A percentile compares a stretch with the other conserved stretches of the same genome.
phyloP scores from a whole-genome alignment of 768 basidiomycete genomes.

The Cytidiella melzeri region DNA sequence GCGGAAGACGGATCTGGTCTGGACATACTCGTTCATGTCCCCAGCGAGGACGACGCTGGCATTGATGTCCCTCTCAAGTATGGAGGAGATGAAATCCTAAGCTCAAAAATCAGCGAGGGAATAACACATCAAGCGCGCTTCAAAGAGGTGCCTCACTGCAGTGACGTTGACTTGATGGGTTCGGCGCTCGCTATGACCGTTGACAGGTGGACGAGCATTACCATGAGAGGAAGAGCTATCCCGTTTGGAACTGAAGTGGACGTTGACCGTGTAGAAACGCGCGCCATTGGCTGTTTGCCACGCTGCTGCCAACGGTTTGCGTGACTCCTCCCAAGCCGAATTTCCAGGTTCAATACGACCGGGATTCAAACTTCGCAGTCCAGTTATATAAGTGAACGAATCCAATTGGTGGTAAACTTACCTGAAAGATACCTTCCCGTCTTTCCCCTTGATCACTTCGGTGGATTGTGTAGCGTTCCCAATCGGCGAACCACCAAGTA shows the following conservation, averaged over 20 bases:
- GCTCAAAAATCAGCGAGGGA: not conserved
- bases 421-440: conserved; percentile 37
- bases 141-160: conserved; percentile 32
- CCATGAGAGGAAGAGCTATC: conserved; percentile 51
- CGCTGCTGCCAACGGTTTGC: conserved; percentile 55
- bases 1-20: conserved; percentile 45
- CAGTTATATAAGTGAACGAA: no score
- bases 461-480: conserved; percentile 45
- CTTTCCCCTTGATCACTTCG: conserved; percentile 27
- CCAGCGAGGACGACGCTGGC: conserved; percentile 52
- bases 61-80: conserved; percentile 35
- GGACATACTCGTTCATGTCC: conserved; percentile 57
- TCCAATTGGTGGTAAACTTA: no score
- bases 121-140: not conserved
- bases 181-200: conserved; percentile 41
- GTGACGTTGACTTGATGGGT: conserved; percentile 44
- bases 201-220: conserved; percentile 53
- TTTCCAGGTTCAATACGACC: conserved; percentile 56
- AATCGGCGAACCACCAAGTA: conserved; percentile 38
- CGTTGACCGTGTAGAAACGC: conserved; percentile 52
- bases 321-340: conserved; percentile 45
- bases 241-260: conserved; percentile 54
- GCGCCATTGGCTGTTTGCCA: conserved; percentile 43
- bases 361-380: conserved; percentile 55
- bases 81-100: conserved; percentile 42